Evolutionary conservation across 75 land plant species (phyloP).

Genomic region (Pseudotsuga menziesii): DNA sequence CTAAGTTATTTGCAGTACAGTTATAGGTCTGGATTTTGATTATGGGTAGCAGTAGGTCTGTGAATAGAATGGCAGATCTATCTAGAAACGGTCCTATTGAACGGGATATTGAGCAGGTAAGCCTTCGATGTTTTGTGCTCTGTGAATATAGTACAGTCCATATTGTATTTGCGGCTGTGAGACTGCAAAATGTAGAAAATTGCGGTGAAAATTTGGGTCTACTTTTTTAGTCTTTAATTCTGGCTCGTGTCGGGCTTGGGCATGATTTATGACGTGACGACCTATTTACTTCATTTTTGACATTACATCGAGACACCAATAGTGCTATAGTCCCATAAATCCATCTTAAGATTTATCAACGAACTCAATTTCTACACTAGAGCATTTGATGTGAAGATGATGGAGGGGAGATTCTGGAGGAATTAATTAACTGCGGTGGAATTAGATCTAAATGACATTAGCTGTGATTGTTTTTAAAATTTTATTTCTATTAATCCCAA

Average conservation of each 20-base stretch:
- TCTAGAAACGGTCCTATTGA: constrained; percentile 52
- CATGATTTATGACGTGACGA: background rate
- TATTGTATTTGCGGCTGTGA: background rate
- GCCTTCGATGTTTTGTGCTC: background rate
- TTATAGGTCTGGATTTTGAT: background rate
- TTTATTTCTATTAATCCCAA: no score
- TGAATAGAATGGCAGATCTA: constrained; percentile 89
- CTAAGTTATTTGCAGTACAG: background rate
- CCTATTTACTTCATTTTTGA: background rate
- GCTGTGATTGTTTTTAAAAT: background rate
- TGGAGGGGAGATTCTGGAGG: background rate
- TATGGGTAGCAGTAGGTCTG: background rate
- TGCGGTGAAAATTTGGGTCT: background rate
- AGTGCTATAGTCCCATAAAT: background rate
- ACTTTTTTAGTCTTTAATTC: background rate
- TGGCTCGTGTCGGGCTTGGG: background rate
- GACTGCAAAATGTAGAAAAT: no score
- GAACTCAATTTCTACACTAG: background rate
- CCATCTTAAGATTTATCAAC: background rate
- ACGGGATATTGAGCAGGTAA: constrained; percentile 91
- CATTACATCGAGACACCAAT: no score
- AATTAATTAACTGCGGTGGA: background rate
- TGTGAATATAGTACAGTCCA: background rate
- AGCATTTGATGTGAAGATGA: background rate
- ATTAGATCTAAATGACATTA: background rate